Base-by-base conservation (phyloP, 148 eudicot species). In the Rhododendron mucronatum region DNA sequence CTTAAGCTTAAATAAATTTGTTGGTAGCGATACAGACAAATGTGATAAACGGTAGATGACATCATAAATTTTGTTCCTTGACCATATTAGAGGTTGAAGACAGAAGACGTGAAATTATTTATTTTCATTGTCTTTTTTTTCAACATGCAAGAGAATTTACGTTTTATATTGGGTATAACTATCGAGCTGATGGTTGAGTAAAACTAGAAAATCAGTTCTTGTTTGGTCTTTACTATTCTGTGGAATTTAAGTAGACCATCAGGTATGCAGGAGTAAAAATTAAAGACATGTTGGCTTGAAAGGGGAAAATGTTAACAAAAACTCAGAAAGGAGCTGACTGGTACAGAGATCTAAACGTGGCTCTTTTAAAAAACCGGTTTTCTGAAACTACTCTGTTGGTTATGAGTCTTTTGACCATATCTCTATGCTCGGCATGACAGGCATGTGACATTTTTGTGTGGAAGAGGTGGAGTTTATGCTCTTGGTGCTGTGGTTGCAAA, bases 391-490 rank as follows among this genome's bases (percentile, higher is more conserved):
- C 28, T 61, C 69, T 61, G 28, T 61, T 61, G 23, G n/a, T 61
- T 65, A 65, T 65, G 71, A 65, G 71, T 65, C 71, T 2, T n/a
- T 65, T 65, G 30, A 65, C 71, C n/a, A n/a, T 65, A 26, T n/a
- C 69, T 63, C 69, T 28, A 69, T 13, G 35, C 6, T 69, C 2
- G 75, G 75, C 37, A 69, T 23, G 51, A 74, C 91, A 94, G 98
- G 87, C 90, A 93, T 53, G 89, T 93, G 83, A 94, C 98, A 4
- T 95, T 95, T 87, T 87, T 95, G 81, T 89, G 93, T 67, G 96
- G 98, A 69, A 92, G 88, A 89, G 96, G 94, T 85, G 97, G 98
- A 81, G 84, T 94, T 18, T 94, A 90, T 74, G 95, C 96, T 1
- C 90, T 94, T 45, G 98, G 98, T 33, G 95, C 91, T 73, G 95